Base-by-base conservation (phyloP, 1,139 yeast genomes). In the Kodamaea fungicola region DNA sequence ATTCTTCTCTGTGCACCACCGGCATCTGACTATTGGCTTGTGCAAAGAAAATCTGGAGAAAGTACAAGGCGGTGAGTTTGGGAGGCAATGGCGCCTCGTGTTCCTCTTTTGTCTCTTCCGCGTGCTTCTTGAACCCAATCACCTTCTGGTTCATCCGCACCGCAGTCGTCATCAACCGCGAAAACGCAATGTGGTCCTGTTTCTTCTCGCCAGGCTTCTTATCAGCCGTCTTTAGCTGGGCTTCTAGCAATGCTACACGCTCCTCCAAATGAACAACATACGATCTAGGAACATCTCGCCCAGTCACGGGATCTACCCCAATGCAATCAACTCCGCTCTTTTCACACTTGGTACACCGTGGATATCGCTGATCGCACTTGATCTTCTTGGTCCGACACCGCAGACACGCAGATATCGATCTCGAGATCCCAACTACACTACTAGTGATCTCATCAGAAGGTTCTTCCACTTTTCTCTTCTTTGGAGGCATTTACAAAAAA, bases 21-120 rank as follows among this genome's bases (percentile, higher is more conserved):
- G 96, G 96, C 28, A 85, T 54, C 56, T 87, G 96, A 3, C 95
- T 68, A 54, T 88, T 88, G 12, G 92, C 77, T 49, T 84, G 92
- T 16, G 86, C 77, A 53, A 89, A 89, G 57, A 74, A 88, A 2
- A 78, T 68, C 34, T 76, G 72, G n/a, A 88, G 53, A 37, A 85
- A 73, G 38, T 71, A 71, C 49, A 83, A 78, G 0, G 96, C 96
- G 12, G 80, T 76, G 16, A 66, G 62, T 50, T 85, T 85, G 1
- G 87, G 75, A 0, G 96, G 96, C 26, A 89, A 57, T 28, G 24
- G 30, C 4, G 10, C 12, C 6, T 31, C 29, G 3, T 12, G 7
- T 3, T 24, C 22, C 6, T 10, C 13, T 19, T 10, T 12, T 12
- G n/a, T 13, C 3, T 32, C 27, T 22, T 43, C 40, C n/a, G 51